phyloP scores from a whole-genome alignment of 306 rosid genomes.

The Prinsepia uniflora region DNA sequence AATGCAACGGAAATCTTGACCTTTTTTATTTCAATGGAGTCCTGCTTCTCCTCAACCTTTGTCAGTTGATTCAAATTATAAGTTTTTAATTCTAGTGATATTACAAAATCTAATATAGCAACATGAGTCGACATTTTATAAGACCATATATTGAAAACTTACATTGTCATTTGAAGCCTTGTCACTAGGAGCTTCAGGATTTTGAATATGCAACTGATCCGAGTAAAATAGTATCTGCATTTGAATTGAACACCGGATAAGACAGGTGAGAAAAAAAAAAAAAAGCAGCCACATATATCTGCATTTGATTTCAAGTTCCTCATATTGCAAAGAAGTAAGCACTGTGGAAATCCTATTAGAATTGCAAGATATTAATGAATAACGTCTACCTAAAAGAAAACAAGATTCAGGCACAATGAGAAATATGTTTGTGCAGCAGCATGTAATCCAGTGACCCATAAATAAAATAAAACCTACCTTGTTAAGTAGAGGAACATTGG shows the following conservation, averaged over 20 bases:
- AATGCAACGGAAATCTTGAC: background rate
- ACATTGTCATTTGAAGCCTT: slow-evolving; percentile 44
- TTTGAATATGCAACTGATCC: slow-evolving; percentile 60
- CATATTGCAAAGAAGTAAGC: background rate
- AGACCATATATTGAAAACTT: slow-evolving; percentile 28
- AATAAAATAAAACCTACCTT: slow-evolving; percentile 42
- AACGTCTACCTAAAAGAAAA: no score
- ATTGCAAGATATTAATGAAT: no score
- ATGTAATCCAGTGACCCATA: background rate
- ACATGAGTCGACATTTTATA: slow-evolving; percentile 15
- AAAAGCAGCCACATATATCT: no score
- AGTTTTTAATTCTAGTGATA: background rate
- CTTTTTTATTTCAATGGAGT: background rate
- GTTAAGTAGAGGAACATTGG: slow-evolving; percentile 68
- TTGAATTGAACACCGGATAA: background rate
- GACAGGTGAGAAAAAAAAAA: background rate
- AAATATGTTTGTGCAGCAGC: background rate
- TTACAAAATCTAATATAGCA: background rate
- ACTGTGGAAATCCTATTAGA: no score
- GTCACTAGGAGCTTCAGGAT: slow-evolving; percentile 36
- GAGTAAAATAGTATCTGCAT: slow-evolving; percentile 59
- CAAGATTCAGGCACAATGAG: background rate
- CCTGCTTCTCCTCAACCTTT: background rate
- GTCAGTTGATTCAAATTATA: background rate
- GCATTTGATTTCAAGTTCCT: no score